phyloP scores from a whole-genome alignment of 352 stramenopile genomes.

The Thraustotheca clavata region DNA sequence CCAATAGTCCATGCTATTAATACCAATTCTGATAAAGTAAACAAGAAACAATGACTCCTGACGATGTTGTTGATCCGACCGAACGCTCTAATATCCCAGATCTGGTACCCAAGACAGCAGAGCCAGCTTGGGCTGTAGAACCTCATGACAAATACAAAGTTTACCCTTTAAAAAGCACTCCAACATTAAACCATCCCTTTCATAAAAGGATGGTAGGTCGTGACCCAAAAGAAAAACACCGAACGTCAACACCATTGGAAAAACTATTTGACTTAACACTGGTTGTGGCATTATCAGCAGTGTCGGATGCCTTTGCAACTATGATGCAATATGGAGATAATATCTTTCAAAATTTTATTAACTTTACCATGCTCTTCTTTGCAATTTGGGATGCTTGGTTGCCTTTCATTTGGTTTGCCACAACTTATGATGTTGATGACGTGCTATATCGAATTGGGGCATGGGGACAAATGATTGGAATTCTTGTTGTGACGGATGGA shows the following conservation, averaged over 20 bases:
- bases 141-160: too few species aligned
- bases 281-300: background rate
- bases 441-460: slow-evolving; percentile 8
- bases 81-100: too few species aligned
- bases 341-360: background rate
- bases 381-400: slow-evolving; percentile 11
- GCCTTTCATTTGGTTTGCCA: slow-evolving; percentile 10
- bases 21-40: too few species aligned
- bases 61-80: too few species aligned
- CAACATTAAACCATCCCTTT: background rate
- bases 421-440: slow-evolving; percentile 12
- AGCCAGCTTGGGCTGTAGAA: too few species aligned
- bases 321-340: background rate
- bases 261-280: slow-evolving; percentile 13
- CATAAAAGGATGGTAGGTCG: background rate
- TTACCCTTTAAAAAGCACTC: too few species aligned
- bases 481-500: slow-evolving; percentile 4
- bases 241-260: background rate
- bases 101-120: too few species aligned
- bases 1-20: too few species aligned
- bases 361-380: slow-evolving; percentile 7
- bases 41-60: too few species aligned
- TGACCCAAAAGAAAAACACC: slow-evolving; percentile 5
- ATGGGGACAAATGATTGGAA: slow-evolving; percentile 7
- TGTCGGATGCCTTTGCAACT: background rate